phyloP scores from a whole-genome alignment of 2,329 filamentous ascomycete genomes.

The Nemania sp. region DNA sequence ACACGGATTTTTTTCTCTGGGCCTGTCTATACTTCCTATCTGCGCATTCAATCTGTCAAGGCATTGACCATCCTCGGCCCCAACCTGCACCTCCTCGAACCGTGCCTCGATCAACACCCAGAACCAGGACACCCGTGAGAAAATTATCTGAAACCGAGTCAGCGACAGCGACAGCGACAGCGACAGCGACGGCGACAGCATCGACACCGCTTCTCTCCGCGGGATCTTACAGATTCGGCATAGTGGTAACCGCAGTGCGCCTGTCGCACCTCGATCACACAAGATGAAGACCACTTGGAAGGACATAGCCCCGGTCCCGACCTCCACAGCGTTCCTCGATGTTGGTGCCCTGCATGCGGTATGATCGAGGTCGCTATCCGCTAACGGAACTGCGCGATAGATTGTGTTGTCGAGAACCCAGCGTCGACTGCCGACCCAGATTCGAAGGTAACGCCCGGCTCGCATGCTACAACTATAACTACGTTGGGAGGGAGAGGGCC shows the following conservation, averaged over 20 bases:
- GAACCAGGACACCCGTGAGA: background rate
- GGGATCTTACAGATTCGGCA: background rate
- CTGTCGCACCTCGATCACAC: constrained; percentile 36
- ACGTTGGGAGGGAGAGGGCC: background rate
- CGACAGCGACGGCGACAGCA: too few species aligned
- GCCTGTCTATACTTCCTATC: background rate
- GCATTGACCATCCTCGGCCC: background rate
- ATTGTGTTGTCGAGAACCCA: constrained; percentile 91
- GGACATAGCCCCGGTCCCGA: constrained; percentile 86
- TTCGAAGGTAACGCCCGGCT: constrained; percentile 55
- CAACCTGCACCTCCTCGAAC: constrained; percentile 4
- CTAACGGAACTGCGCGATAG: constrained; percentile 19
- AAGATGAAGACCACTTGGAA: constrained; percentile 69
- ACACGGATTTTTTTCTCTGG: constrained; percentile 30
- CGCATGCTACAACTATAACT: background rate
- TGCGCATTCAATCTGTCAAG: constrained; percentile 5
- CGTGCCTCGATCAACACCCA: background rate
- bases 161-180: too few species aligned
- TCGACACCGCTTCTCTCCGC: too few species aligned
- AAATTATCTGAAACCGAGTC: background rate
- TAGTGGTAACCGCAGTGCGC: constrained; percentile 13
- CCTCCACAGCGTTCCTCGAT: constrained; percentile 93
- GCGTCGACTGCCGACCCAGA: constrained; percentile 90
- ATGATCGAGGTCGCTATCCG: background rate
- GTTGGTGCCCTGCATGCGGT: constrained; percentile 44